Percentiles rank a stretch among this genome's conserved stretches.
Evolutionary conservation across 768 basidiomycete species (phyloP).

Genomic region (Tricholoma bakamatsutake): DNA sequence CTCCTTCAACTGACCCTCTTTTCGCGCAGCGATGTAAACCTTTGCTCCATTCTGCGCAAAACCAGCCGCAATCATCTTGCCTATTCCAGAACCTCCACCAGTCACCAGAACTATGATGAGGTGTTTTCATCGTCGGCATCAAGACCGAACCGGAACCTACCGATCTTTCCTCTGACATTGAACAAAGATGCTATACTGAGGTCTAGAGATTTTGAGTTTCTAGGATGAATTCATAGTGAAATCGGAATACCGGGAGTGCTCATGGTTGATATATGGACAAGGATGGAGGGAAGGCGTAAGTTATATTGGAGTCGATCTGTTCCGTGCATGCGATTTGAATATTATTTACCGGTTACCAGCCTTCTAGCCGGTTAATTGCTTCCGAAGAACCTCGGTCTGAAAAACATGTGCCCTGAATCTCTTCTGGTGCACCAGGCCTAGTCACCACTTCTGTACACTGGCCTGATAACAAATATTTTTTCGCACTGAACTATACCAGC

Average conservation of each 20-base stretch:
- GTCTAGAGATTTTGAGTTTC: slow-evolving; percentile 26
- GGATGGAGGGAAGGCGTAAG: background rate
- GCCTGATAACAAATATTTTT: too few species aligned
- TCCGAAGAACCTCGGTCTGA: background rate
- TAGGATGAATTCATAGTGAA: background rate
- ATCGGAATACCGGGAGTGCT: slow-evolving; percentile 14
- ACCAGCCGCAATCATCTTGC: slow-evolving; percentile 77
- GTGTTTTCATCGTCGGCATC: background rate
- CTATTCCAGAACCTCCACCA: slow-evolving; percentile 80
- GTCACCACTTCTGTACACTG: too few species aligned
- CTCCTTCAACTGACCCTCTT: slow-evolving; percentile 72
- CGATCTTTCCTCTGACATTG: slow-evolving; percentile 65
- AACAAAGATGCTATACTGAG: slow-evolving; percentile 51
- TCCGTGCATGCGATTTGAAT: background rate
- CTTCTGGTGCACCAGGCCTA: too few species aligned
- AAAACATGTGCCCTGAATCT: too few species aligned
- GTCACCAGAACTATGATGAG: slow-evolving; percentile 59
- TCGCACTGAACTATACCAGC: too few species aligned
- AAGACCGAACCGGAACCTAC: slow-evolving; percentile 28
- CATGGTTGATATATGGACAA: slow-evolving; percentile 9
- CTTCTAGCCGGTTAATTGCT: background rate
- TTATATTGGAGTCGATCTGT: background rate
- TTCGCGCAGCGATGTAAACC: slow-evolving; percentile 87
- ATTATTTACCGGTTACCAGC: background rate
- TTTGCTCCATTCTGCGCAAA: slow-evolving; percentile 83